A percentile compares a stretch with the other conserved stretches of the same genome.
Conservation (phyloP, 495 filamentous ascomycete species). For the Aspergillus sparsus region DNA sequence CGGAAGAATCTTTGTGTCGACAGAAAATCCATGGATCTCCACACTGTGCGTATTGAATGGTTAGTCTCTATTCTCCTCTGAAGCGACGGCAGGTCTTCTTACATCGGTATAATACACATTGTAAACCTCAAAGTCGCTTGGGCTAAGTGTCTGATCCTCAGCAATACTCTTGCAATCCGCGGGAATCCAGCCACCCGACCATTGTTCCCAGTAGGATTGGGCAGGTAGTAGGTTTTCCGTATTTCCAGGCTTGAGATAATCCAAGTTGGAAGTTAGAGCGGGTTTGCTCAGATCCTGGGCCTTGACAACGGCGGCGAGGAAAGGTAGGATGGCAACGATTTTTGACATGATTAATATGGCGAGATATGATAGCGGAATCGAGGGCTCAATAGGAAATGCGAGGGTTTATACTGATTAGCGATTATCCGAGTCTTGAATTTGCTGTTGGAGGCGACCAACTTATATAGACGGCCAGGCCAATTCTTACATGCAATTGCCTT, state of each 20-base stretch:
- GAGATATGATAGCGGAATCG: too few species aligned
- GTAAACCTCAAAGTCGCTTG: constrained; percentile 17
- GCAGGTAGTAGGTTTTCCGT: constrained; percentile 1
- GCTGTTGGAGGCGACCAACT: too few species aligned
- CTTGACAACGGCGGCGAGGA: constrained; percentile 2
- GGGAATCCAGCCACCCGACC: constrained; percentile 11
- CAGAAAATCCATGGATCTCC: constrained; percentile 12
- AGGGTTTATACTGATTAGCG: too few species aligned
- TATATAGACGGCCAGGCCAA: too few species aligned
- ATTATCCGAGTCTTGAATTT: too few species aligned
- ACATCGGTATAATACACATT: constrained; percentile 13
- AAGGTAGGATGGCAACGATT: background rate
- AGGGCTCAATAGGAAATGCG: too few species aligned
- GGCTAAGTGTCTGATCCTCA: constrained; percentile 7
- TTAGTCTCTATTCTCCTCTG: background rate
- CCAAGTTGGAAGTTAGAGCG: constrained; percentile 11
- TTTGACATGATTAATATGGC: background rate
- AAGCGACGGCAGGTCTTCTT: background rate
- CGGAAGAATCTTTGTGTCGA: constrained; percentile 5
- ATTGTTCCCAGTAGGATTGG: constrained; percentile 5
- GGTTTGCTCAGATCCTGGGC: constrained; percentile 6
- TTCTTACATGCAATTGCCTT: too few species aligned
- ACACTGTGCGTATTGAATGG: constrained; percentile 3
- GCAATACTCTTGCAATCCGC: constrained; percentile 18
- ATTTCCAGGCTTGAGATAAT: constrained; percentile 11